These are phyloP conservation scores for Pseudozyma pruni DNA, from an alignment of 1,284 basidiomycete genomes.

Conservation along the genomic window DNA sequence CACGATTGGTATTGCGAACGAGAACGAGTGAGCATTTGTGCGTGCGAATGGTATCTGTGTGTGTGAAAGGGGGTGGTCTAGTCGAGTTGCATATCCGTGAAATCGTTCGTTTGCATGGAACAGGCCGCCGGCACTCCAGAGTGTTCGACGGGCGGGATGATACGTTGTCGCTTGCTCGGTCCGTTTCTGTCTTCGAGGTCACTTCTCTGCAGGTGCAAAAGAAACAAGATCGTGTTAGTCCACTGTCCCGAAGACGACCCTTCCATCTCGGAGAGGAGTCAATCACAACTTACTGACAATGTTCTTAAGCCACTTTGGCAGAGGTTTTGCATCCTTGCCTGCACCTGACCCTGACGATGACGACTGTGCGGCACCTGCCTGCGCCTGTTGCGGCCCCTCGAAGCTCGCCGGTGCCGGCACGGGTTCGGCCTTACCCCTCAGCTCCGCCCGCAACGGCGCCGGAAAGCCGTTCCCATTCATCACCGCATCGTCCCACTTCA, in stretches of 20 bases:
- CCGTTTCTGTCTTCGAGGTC: background rate
- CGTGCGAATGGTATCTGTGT: background rate
- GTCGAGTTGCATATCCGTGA: conserved; percentile 21
- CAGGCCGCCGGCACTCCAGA: too few relatives aligned
- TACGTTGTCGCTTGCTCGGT: conserved; percentile 9
- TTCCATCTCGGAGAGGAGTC: background rate
- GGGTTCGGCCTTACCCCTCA: conserved; percentile 24
- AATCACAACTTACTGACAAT: conserved; percentile 48
- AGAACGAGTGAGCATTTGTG: too few relatives aligned
- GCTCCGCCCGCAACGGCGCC: conserved; percentile 34
- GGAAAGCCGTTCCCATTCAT: conserved; percentile 71
- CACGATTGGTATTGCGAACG: background rate
- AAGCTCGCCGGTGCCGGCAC: conserved; percentile 7
- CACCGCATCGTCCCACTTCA: conserved; percentile 78
- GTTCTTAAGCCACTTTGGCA: conserved; percentile 46
- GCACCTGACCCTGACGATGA: background rate
- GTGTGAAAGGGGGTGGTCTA: background rate
- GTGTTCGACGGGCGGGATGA: background rate
- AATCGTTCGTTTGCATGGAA: background rate
- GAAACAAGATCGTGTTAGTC: background rate
- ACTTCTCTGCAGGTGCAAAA: conserved; percentile 11
- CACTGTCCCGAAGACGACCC: too few relatives aligned
- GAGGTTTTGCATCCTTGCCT: conserved; percentile 17
- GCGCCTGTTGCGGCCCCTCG: conserved; percentile 3
- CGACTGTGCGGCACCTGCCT: background rate